These are phyloP conservation scores for Spergularia azorica DNA, from an alignment of 179 eudicot genomes.

Conservation along the genomic window DNA sequence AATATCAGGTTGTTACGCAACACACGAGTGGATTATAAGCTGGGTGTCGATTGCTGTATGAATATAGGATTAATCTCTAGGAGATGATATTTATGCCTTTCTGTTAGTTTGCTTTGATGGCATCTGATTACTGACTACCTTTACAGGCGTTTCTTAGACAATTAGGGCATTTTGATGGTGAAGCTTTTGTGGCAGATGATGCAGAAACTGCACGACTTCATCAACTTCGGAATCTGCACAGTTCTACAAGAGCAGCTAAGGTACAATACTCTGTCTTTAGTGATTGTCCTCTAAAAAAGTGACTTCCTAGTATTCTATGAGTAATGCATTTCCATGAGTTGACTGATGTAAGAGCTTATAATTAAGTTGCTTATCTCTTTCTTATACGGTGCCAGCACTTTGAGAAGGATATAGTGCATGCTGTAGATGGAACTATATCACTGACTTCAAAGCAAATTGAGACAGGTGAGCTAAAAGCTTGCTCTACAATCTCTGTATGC, in stretches of 20 bases:
- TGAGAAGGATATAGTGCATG: conserved; percentile 68
- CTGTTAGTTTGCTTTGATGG: neutral
- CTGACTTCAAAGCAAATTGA: conserved; percentile 73
- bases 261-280: conserved; percentile 33
- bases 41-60: neutral
- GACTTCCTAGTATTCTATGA: too few species aligned
- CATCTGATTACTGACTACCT: neutral
- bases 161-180: conserved; percentile 58
- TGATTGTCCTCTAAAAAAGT: neutral
- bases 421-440: conserved; percentile 65
- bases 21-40: neutral
- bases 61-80: neutral
- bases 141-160: conserved; percentile 61
- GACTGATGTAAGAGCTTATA: conserved; percentile 6
- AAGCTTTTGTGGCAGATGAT: conserved; percentile 52
- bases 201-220: conserved; percentile 48
- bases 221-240: conserved; percentile 57
- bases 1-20: neutral
- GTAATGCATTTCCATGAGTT: neutral
- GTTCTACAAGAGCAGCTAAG: conserved; percentile 73
- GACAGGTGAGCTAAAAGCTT: conserved; percentile 50
- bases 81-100: conserved; percentile 4
- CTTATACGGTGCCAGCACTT: conserved; percentile 54
- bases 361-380: conserved; percentile 15
- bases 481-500: neutral